These are phyloP conservation scores for Lumnitzera racemosa DNA, from an alignment of 345 rosid genomes.

Conservation along the genomic window DNA sequence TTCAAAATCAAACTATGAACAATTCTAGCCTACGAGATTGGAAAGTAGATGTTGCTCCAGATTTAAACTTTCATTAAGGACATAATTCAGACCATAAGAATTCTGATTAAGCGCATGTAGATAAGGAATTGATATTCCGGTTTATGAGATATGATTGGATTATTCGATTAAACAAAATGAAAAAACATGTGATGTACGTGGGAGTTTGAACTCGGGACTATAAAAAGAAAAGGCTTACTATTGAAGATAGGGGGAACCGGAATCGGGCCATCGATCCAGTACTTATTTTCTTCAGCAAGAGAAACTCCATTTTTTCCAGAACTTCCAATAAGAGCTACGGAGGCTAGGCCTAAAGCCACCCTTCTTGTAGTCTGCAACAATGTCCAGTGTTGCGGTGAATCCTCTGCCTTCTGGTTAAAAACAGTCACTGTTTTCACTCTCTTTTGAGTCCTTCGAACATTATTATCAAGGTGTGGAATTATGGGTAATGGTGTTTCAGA, in stretches of 20 bases:
- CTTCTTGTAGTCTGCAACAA: constrained; percentile 47
- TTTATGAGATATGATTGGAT: too few species aligned
- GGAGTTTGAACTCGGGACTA: background rate
- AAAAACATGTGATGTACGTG: too few species aligned
- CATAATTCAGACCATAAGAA: too few species aligned
- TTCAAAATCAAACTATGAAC: background rate
- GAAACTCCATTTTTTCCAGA: constrained; percentile 24
- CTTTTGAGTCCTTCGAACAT: constrained; percentile 10
- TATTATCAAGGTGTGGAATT: constrained; percentile 15
- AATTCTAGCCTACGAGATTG: background rate
- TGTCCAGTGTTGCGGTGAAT: constrained; percentile 19
- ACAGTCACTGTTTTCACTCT: constrained; percentile 17
- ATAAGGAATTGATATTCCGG: too few species aligned
- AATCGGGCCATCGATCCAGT: constrained; percentile 55
- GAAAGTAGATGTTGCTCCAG: background rate
- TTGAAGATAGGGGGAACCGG: constrained; percentile 56
- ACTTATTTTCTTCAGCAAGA: constrained; percentile 62
- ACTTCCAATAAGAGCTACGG: constrained; percentile 33
- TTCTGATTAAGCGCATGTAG: too few species aligned
- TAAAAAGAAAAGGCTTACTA: constrained; percentile 33
- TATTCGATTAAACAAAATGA: too few species aligned
- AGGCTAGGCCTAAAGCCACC: constrained; percentile 48
- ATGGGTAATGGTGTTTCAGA: constrained; percentile 20
- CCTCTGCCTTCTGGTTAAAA: constrained; percentile 21
- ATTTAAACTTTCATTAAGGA: too few species aligned